Base-by-base conservation (phyloP, 768 basidiomycete genomes). In the Leccinum arenicola region DNA sequence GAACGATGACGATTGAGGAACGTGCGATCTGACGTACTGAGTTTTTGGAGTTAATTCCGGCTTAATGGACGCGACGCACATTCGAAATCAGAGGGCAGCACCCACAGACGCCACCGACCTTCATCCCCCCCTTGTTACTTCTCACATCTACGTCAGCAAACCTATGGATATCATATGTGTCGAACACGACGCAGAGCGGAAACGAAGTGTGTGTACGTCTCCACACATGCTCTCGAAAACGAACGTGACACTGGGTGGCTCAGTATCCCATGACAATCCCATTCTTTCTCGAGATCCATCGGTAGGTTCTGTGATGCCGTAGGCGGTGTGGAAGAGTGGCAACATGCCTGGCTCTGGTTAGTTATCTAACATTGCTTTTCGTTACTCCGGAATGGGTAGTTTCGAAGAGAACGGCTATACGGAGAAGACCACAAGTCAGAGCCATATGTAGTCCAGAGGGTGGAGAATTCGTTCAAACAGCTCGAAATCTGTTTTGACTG, bases 281-380 rank as follows among this genome's bases (percentile, higher is more conserved):
- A 63, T 93, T 89, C 79, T 95, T 95, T 68, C 93, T 82, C 15
- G 89, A 91, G 73, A 80, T 10, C 91, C 90, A 63, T 93, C 83
- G 0, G 73, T 68, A 65, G 89, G 66, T 67, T 95, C 92, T 15
- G 96, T 73, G 61, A 97, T 93, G 17, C 3, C 0, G 84, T 84
- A 0, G 95, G 90, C 3, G 79, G 74, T 0, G 82, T 96, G 1
- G 93, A 96, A 0, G 93, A 95, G 74, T 0, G 95, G 91, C 4
- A 93, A 86, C 73, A 96, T 97, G 7, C 88, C 84, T 1, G 89
- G 80, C 61, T 83, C 86, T 6, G 94, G 93, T 64, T 91, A 94
- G 71, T 97, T 97, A 73, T 84, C 89, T 92, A 58, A 45, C 14
- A 29, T 23, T 57, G 6, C 19, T 61, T 47, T 21, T 49, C 23